Base-by-base conservation (phyloP, 192 early-diverging fungal genomes). In the Kickxella alabastrina region DNA sequence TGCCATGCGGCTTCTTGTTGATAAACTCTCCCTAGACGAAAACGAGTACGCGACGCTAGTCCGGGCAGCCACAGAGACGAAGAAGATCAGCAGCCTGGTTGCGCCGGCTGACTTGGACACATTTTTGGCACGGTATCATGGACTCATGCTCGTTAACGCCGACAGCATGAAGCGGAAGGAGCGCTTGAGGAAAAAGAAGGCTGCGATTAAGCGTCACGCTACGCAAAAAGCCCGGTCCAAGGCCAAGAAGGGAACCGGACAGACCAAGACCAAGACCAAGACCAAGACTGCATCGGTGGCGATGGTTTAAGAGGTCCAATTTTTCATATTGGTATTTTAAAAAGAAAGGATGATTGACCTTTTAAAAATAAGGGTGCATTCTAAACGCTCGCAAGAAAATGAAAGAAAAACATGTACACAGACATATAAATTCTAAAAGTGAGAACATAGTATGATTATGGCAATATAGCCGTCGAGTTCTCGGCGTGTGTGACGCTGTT, bases 81-180 rank as follows among this genome's bases (percentile, higher is more conserved):
- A 54, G 31, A 75, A 75, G 42, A 34, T 68, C 24, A 68, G 65
- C 60, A 75, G 65, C 15, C 34, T 75, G 19, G 71, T 75, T 25
- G 65, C 52, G 18, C 65, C 71, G 1, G 57, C 52, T 0, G 57
- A 63, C 23, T 28, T 75, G 25, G 71, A 75, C 46, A 43, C 19
- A 19, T 75, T 75, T 29, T 32, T 75, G 45, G 71, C 71, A 1
- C 55, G 54, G 46, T 60, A 63, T 53, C 71, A 75, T 37, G 71
- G 71, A 17, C 17, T 75, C 26, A 37, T 75, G 27, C 29, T 75
- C 26, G 46, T 24, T 18, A 54, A 40, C 36, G 52, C 53, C 14
- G 64, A 67, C 19, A 59, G 50, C 10, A 75, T 75, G 38, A 67
- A 67, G 59, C 67, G 62, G 56, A 58, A 54, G 26, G 71, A 75